Base-by-base conservation (phyloP, 495 filamentous ascomycete genomes). In the Penicillium odoratum region DNA sequence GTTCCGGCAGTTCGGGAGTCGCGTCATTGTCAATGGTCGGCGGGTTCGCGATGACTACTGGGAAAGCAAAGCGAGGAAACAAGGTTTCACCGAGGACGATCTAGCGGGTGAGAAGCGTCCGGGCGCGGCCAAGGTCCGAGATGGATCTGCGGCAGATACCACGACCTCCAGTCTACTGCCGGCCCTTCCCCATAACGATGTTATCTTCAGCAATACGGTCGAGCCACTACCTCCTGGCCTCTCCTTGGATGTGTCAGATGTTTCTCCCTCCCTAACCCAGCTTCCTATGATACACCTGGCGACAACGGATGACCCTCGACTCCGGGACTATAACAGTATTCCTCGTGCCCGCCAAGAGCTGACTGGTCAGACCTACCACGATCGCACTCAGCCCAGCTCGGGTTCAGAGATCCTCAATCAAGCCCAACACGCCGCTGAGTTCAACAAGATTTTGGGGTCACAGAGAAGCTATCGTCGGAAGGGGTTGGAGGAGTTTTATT, bases 1-100 rank as follows among this genome's bases (percentile, higher is more conserved):
- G 94, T 99, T 98, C 70, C 88, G 94, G 16, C 94, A 99, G 72
- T 99, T 99, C 68, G 94, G 94, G n/a, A 96, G 92, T 64, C 81
- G 95, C 52, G 88, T 99, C 38, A 95, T 99, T 56, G 84, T 88
- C 5, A 88, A 90, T 65, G 94, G 94, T 11, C 81, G 93, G 57
- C 84, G 95, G 10, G 94, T 99, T 34, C 87, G 93, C 31, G 94
- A 99, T 74, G 94, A 99, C 69, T 98, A 99, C 69, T 98, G 94
- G 94, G 94, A 98, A 66, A 88, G 84, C 65, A 99, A 98, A 75
- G 94, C 94, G 4, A 83, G 88, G 38, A 99, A 98, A 70, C 94
- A 99, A 68, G 94, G 94, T 16, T 99, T 99, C 66, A 99, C 94
- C 0, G 94, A 99, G 68, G 93, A 95, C 44, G 94, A 99, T 70